phyloP scores from a whole-genome alignment of 352 stramenopile species.

The Phytophthora cactorum region DNA sequence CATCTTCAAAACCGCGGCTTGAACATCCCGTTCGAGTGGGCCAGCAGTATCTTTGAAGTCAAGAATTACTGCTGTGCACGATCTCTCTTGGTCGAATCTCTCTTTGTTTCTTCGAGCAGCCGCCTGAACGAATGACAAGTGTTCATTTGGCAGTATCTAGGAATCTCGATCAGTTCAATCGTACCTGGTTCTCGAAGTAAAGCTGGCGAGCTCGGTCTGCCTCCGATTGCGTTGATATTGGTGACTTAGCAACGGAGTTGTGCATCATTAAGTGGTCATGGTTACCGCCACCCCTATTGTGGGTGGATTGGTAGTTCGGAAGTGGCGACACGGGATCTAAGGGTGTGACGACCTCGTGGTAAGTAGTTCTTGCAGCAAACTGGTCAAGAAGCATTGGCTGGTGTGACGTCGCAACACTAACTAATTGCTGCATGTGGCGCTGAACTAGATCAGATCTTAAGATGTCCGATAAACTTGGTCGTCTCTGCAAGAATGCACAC shows the following conservation, averaged over 20 bases:
- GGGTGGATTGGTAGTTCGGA: neutral
- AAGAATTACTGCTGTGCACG: slow-evolving; percentile 32
- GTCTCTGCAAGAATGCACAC: slow-evolving; percentile 18
- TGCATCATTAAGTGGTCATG: neutral
- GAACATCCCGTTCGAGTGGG: neutral
- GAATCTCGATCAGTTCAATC: neutral
- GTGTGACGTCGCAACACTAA: slow-evolving; percentile 39
- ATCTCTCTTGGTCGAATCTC: slow-evolving; percentile 52
- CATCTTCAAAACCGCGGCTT: neutral
- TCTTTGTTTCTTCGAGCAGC: slow-evolving; percentile 63
- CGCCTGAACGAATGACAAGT: slow-evolving; percentile 32
- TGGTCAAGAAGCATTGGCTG: slow-evolving; percentile 37
- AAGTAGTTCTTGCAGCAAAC: slow-evolving; percentile 14
- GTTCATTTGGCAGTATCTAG: neutral
- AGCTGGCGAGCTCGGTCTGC: slow-evolving; percentile 40
- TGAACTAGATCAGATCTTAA: slow-evolving; percentile 37
- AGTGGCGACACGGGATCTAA: slow-evolving; percentile 7
- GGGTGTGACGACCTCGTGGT: neutral
- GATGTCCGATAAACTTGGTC: slow-evolving; percentile 32
- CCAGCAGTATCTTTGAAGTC: slow-evolving; percentile 1
- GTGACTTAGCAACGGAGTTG: neutral
- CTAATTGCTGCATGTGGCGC: slow-evolving; percentile 34
- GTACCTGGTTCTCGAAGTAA: slow-evolving; percentile 76
- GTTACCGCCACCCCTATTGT: neutral
- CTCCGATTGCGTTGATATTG: neutral